Percentiles rank a stretch among this genome's conserved stretches.
phyloP scores from a whole-genome alignment of 345 rosid species.

The Turritis glabra region DNA sequence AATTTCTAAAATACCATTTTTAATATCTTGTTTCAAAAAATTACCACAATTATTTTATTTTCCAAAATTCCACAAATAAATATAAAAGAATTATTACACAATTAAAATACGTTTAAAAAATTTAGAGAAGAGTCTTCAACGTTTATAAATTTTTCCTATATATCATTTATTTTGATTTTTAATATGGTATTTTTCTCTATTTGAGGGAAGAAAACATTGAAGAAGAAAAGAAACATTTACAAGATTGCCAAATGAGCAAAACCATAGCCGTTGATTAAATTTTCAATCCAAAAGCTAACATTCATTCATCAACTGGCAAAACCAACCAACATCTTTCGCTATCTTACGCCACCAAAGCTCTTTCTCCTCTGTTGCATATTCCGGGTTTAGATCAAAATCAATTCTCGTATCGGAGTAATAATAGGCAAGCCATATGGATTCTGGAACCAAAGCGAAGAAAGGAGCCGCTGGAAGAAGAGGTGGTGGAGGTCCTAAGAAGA shows the following conservation, averaged over 20 bases:
- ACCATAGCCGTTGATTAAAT: constrained; percentile 20
- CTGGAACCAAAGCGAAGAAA: constrained; percentile 56
- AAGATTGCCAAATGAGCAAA: constrained; percentile 23
- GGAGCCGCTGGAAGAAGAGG: constrained; percentile 72
- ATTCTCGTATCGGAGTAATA: not conserved
- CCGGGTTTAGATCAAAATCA: not conserved
- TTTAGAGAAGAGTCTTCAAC: too few relatives aligned
- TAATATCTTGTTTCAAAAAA: too few relatives aligned
- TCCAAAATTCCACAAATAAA: too few relatives aligned
- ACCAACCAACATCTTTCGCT: not conserved
- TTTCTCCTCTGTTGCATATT: constrained; percentile 10
- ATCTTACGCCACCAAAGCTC: constrained; percentile 4
- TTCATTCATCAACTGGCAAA: constrained; percentile 6
- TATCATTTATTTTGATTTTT: too few relatives aligned
- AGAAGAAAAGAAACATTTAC: too few relatives aligned
- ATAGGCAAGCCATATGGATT: constrained; percentile 49
- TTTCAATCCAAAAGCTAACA: constrained; percentile 14
- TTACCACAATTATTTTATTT: too few relatives aligned
- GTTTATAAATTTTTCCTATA: too few relatives aligned
- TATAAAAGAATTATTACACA: too few relatives aligned
- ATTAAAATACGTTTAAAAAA: too few relatives aligned
- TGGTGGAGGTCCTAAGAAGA: constrained; percentile 71
- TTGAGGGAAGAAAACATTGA: too few relatives aligned
- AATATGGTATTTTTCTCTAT: too few relatives aligned
- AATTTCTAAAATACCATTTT: too few relatives aligned